Evolutionary conservation across 148 eudicot species (phyloP).

Genomic region (Amaranthus hypochondriacus): DNA sequence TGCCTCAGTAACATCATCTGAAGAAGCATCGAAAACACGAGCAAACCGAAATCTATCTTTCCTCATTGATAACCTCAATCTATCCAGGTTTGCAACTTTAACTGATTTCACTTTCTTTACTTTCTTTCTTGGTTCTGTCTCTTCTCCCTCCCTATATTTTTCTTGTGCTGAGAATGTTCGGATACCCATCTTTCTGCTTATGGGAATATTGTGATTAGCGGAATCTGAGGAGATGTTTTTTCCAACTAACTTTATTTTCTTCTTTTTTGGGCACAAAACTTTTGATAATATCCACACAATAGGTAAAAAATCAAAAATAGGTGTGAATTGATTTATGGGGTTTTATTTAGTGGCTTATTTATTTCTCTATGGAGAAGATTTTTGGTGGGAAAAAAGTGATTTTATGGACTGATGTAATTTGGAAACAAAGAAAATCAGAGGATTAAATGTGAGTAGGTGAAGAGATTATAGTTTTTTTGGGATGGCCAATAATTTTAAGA

Average conservation of each 20-base stretch:
- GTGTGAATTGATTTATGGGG: slow-evolving; percentile 24
- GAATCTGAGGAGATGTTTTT: slow-evolving; percentile 19
- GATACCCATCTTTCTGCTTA: slow-evolving; percentile 20
- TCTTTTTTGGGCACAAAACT: slow-evolving; percentile 8
- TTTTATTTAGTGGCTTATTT: background rate
- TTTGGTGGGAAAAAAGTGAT: slow-evolving; percentile 14
- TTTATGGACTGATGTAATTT: slow-evolving; percentile 8
- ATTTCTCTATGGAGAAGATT: background rate
- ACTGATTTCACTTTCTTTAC: slow-evolving; percentile 53
- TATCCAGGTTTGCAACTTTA: slow-evolving; percentile 44
- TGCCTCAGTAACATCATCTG: slow-evolving; percentile 23
- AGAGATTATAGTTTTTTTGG: background rate
- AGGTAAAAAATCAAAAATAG: slow-evolving; percentile 4
- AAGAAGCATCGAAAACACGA: background rate
- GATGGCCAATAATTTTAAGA: background rate
- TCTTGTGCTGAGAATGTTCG: slow-evolving; percentile 21
- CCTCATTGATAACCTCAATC: slow-evolving; percentile 35
- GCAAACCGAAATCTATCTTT: slow-evolving; percentile 28
- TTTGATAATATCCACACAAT: slow-evolving; percentile 5
- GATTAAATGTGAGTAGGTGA: slow-evolving; percentile 13
- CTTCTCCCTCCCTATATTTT: slow-evolving; percentile 23
- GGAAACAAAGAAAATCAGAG: slow-evolving; percentile 17
- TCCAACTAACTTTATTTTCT: background rate
- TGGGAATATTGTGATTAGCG: slow-evolving; percentile 16
- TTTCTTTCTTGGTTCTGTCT: slow-evolving; percentile 40